Percentiles rank a stretch among this genome's conserved stretches.
Evolutionary conservation across 2,329 filamentous ascomycete genomes (phyloP).

Genomic region (Huntiella abstrusa): DNA sequence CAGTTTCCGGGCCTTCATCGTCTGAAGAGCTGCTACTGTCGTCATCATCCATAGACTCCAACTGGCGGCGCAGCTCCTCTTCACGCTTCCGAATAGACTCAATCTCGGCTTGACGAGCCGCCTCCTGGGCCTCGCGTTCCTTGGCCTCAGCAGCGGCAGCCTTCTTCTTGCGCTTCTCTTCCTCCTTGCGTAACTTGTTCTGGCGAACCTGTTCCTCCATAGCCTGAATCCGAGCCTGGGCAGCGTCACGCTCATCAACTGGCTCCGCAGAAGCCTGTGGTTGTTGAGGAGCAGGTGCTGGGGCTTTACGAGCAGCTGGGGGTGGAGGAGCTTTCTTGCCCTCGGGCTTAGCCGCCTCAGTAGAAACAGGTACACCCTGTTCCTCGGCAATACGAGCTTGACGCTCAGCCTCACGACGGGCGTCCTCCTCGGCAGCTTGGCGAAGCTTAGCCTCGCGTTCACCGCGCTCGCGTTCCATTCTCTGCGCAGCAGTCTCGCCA

Average conservation of each 20-base stretch:
- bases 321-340: slow-evolving; percentile 55
- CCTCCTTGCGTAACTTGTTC: slow-evolving; percentile 87
- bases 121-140: slow-evolving; percentile 71
- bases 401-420: slow-evolving; percentile 69
- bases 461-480: slow-evolving; percentile 69
- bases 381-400: slow-evolving; percentile 70
- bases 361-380: slow-evolving; percentile 42
- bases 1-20: slow-evolving; percentile 58
- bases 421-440: slow-evolving; percentile 88
- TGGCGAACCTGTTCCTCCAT: slow-evolving; percentile 87
- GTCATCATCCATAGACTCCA: slow-evolving; percentile 57
- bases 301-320: slow-evolving; percentile 56
- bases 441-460: slow-evolving; percentile 75
- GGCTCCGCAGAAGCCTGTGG: slow-evolving; percentile 24
- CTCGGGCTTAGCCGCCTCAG: slow-evolving; percentile 24
- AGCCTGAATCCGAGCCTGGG: slow-evolving; percentile 65
- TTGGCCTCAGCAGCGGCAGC: slow-evolving; percentile 71
- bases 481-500: slow-evolving; percentile 65
- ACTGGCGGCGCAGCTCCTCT: slow-evolving; percentile 70
- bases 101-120: slow-evolving; percentile 73
- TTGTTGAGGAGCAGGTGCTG: slow-evolving; percentile 39
- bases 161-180: slow-evolving; percentile 85
- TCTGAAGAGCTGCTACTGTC: slow-evolving; percentile 58
- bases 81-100: slow-evolving; percentile 82
- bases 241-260: slow-evolving; percentile 55